Evolutionary conservation across 1,284 basidiomycete species (phyloP).

Genomic region (Farysia itapuensis): DNA sequence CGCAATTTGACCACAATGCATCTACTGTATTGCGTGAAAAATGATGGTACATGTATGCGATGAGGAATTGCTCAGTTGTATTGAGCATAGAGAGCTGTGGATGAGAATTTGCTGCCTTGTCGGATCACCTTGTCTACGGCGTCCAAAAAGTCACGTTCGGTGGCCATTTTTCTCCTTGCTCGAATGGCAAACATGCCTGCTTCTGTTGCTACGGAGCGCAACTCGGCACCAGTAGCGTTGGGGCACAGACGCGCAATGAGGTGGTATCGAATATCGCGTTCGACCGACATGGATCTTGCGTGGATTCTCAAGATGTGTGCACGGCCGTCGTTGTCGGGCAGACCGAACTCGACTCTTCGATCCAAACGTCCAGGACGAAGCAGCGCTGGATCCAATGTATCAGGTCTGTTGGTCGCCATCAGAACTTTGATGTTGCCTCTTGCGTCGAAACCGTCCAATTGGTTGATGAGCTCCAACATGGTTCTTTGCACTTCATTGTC

Average conservation of each 20-base stretch:
- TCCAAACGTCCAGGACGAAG: constrained; percentile 94
- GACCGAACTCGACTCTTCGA: constrained; percentile 89
- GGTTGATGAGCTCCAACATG: constrained; percentile 99
- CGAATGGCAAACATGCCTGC: constrained; percentile 99
- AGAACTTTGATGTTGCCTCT: constrained; percentile 99
- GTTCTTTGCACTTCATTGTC: constrained; percentile 99
- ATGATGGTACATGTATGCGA: constrained; percentile 11
- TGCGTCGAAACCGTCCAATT: constrained; percentile 97
- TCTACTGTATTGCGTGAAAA: neutral
- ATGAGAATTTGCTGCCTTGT: constrained; percentile 94
- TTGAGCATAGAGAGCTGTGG: constrained; percentile 54
- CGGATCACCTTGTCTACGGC: constrained; percentile 97
- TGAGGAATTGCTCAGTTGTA: constrained; percentile 16
- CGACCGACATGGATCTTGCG: constrained; percentile 93
- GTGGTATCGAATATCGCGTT: constrained; percentile 95
- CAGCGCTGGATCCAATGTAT: constrained; percentile 95
- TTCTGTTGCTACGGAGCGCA: constrained; percentile 94
- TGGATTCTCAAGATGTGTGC: constrained; percentile 97
- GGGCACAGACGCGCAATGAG: constrained; percentile 95
- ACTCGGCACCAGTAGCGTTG: constrained; percentile 95
- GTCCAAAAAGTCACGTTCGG: constrained; percentile 95
- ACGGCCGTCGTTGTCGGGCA: constrained; percentile 94
- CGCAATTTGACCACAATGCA: no score
- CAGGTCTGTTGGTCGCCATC: constrained; percentile 98
- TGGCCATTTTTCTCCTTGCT: constrained; percentile 91